Base-by-base conservation (phyloP, 2,329 filamentous ascomycete genomes). In the Phyllosticta citrichinensis region DNA sequence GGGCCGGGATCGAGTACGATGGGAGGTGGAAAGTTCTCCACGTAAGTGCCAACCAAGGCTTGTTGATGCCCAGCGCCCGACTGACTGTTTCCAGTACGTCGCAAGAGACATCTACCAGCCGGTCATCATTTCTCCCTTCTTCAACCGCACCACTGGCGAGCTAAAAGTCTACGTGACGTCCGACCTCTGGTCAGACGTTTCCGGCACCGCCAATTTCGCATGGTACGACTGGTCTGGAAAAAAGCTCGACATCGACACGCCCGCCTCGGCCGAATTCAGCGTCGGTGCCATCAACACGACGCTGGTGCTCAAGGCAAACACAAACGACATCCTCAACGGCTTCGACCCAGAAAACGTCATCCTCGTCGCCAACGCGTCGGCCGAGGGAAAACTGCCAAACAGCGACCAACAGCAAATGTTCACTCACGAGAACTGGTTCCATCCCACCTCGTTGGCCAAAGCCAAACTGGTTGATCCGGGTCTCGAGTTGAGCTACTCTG, bases 21-120 rank as follows among this genome's bases (percentile, higher is more conserved):
- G 83, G 83, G 0, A 74, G 84, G 0, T 86, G 83, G 83, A 86
- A 87, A 68, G 76, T 84, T 0, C 69, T 86, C 19, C 83, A 86
- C 62, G 40, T 22, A 27, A 52, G 35, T 25, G 27, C 27, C 6
- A 30, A 30, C 27, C 9, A 10, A 30, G 22, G 9, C 27, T 8
- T 10, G 27, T 30, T 30, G 27, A 2, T 30, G 5, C 27, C 22
- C 22, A 22, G 5, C 6, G 3, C 27, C 24, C 6, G 8, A 40
- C 33, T 6, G 8, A 19, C 55, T 9, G 11, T 24, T 24, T 17
- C 40, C 40, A 58, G 40, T 83, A 86, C 61, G 73, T 78, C 1
- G 79, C 80, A 2, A 81, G 80, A 62, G 81, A 86, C 61, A 79
- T 83, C 24, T 87, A 83, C 65, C 70, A 81, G 57, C 76, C 77